A percentile compares a stretch with the other conserved stretches of the same genome.
Conservation (phyloP, 345 rosid species). For the Eucalyptus decipiens region DNA sequence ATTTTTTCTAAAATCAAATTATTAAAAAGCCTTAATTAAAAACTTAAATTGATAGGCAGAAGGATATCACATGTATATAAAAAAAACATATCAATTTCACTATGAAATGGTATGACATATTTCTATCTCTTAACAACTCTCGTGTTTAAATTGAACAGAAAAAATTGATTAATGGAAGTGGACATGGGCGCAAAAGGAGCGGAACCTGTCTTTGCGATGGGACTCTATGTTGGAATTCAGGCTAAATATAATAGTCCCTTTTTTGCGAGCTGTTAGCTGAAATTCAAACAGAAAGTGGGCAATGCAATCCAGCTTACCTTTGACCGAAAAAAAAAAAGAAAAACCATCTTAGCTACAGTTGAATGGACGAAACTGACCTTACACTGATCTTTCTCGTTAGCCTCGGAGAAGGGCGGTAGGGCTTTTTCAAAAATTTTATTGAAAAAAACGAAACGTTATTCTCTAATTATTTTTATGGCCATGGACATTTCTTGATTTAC, state of each 20-base stretch:
- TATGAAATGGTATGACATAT: background rate
- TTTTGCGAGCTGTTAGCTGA: background rate
- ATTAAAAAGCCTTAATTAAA: background rate
- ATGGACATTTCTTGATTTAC: background rate
- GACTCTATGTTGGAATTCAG: background rate
- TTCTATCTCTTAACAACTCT: background rate
- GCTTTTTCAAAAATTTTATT: background rate
- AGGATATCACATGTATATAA: background rate
- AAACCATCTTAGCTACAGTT: background rate
- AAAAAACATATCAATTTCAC: background rate
- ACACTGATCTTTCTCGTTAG: background rate
- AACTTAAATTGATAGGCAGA: background rate
- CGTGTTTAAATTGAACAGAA: background rate
- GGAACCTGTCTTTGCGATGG: background rate
- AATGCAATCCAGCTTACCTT: background rate
- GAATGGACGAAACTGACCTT: background rate
- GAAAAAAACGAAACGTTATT: background rate
- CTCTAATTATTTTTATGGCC: background rate
- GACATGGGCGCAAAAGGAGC: background rate
- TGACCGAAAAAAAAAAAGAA: background rate
- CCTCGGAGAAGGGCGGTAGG: background rate
- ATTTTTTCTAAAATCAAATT: background rate
- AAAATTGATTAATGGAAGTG: background rate
- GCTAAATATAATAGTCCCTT: background rate
- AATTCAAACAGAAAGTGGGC: background rate